Evolutionary conservation across 805 yeast genomes (phyloP), one percentile per base, ranked within the genome.

Genomic region (Sugiyamaella boreocaroliniensis): DNA sequence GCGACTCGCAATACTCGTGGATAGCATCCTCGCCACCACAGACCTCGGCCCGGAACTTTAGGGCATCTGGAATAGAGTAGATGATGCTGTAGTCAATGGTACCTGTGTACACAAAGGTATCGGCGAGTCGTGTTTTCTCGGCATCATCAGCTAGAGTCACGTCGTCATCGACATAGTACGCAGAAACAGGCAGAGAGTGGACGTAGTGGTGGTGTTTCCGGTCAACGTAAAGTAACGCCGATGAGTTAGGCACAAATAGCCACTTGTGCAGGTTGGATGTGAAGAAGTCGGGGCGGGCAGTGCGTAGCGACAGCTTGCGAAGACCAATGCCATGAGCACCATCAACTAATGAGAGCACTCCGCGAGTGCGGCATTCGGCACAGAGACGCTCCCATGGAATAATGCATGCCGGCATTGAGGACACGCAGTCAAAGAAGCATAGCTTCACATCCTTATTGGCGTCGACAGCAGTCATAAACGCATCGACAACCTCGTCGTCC

Each of bases 321-420:
- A 64, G 51, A 0, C 92, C 92, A 37, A 80, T 71, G 1, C 80
- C 77, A 62, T 85, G 92, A 4, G 90, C 92, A 12, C 85, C 92
- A 64, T 85, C 92, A 22, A 85, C 75, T 43, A 82, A 66, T 2
- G 86, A 78, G 45, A 81, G 55, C 4, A 79, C 77, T 12, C 68
- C 65, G 47, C 78, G 66, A 48, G 76, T 65, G 12, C 68, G 64
- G 56, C 88, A 80, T 43, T 78, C 59, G 6, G 63, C 55, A 2
- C 74, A 70, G 45, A 85, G 57, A 49, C 70, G 62, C 54, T 75
- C 74, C 64, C 74, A 84, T 0, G 93, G 92, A 29, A 83, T 58
- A 19, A 65, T 59, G 4, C 76, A 76, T 8, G 83, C 83, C 1
- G 93, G 92, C 79, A 77, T 75, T 0, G 89, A 83, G 19, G 78